phyloP scores from a whole-genome alignment of 2,329 filamentous ascomycete genomes.

The Calonectria hawksworthii region DNA sequence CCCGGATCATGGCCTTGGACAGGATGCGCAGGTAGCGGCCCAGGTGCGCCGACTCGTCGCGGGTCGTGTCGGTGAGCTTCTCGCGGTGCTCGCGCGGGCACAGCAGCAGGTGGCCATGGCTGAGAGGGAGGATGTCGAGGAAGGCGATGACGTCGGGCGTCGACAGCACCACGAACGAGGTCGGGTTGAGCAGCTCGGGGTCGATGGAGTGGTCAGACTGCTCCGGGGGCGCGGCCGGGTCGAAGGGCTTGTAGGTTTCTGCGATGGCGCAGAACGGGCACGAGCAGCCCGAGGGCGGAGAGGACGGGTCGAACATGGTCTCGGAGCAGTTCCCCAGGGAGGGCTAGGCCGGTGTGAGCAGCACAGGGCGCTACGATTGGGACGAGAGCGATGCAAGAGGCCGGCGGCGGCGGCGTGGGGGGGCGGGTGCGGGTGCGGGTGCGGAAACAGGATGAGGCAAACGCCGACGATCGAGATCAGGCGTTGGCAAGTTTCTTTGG shows the following conservation, averaged over 20 bases:
- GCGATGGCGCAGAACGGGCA: slow-evolving; percentile 77
- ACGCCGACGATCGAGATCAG: neutral
- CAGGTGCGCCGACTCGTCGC: slow-evolving; percentile 75
- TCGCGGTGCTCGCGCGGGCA: slow-evolving; percentile 82
- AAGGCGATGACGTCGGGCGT: slow-evolving; percentile 86
- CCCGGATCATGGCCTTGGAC: slow-evolving; percentile 76
- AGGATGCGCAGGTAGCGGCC: slow-evolving; percentile 79
- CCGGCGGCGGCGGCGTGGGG: neutral
- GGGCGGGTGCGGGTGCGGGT: too few species aligned
- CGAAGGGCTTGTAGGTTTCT: slow-evolving; percentile 61
- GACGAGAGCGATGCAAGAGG: neutral
- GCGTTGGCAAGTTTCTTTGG: slow-evolving; percentile 11
- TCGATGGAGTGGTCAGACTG: slow-evolving; percentile 48
- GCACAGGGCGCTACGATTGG: neutral
- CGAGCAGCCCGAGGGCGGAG: slow-evolving; percentile 49
- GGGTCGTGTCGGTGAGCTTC: slow-evolving; percentile 80
- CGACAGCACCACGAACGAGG: slow-evolving; percentile 79
- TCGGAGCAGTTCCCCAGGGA: neutral
- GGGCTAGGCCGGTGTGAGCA: neutral
- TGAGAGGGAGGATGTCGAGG: slow-evolving; percentile 92
- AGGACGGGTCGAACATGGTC: slow-evolving; percentile 54
- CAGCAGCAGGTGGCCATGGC: slow-evolving; percentile 85
- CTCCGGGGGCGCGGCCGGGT: slow-evolving; percentile 59
- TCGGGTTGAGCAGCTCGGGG: slow-evolving; percentile 55
- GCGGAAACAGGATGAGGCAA: neutral